Evolutionary conservation across 352 stramenopile species (phyloP), one percentile per base, ranked within the genome.

Genomic region (Phytophthora pistaciae): DNA sequence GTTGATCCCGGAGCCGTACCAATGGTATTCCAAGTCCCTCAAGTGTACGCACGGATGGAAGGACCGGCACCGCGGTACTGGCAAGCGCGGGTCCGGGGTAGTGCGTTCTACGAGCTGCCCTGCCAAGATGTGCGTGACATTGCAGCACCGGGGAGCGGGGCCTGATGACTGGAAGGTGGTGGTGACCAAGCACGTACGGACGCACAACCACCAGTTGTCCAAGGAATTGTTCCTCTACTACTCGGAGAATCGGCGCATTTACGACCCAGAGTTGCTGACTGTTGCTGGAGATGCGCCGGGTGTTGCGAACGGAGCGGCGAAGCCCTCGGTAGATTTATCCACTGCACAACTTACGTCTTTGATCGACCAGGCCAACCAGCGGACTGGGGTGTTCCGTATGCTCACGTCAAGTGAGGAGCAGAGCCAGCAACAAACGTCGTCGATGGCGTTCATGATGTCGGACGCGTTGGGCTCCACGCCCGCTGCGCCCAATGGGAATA

Each of bases 21-120:
- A 82, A 53, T 94, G 87, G 87, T 94, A 94, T 59, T 94, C 87
- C 50, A 94, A 94, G 76, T 92, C 87, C 33, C 77, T 94, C 38
- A 90, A 91, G 73, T 94, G 87, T 56, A 94, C 87, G 6, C 87
- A 94, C 66, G 87, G 87, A 6, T 94, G 87, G 87, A 93, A 93
- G 65, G 75, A 89, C 46, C 83, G 87, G 8, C 77, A 88, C 44
- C 83, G 87, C 21, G 82, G 85, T 7, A 89, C 66, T 27, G 85
- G 87, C 0, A 94, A 94, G 68, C 85, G 87, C n/a, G 75, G 81
- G 3, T 80, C 83, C 10, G 79, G 82, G 3, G 82, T 86, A 2
- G 80, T 91, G 16, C 79, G 87, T 2, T 92, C 84, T 10, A 94
- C 87, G 0, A 82, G 85, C 20, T 94, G 87, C 52, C 80, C 85